Evolutionary conservation across 2,329 filamentous ascomycete species (phyloP), one percentile per base, ranked within the genome.

Genomic region (Amauroascus niger): DNA sequence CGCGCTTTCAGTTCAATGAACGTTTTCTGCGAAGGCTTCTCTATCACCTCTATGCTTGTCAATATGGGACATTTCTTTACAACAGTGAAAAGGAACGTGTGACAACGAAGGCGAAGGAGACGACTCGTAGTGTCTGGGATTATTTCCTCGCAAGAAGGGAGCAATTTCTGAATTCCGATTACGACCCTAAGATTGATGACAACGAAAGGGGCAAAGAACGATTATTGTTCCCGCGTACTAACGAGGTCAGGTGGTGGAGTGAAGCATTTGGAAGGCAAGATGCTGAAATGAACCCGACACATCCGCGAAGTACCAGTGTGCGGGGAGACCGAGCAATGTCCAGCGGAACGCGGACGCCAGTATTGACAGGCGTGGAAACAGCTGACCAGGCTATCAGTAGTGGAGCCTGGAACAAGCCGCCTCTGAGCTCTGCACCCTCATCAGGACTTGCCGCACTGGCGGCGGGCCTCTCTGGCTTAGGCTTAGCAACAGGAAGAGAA

Each of bases 51-150:
- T 91, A 97, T 66, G 91, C 91, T 0, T 95, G 90, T 60, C 93
- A 98, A 67, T 98, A 96, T 59, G 93, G 93, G 44, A 96, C 91
- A 0, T 98, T 98, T 67, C 76, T 98, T 4, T 95, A 87, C 70
- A 96, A 98, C 71, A 94, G 82, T 53, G 93, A 98, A 68, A 93
- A 89, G 64, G 87, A 95, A 63, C 83, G 93, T 2, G 74, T 81
- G 14, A 86, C 93, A 41, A 79, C 81, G 20, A 77, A 76, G 26
- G 82, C 87, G 0, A 74, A 76, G 37, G 83, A 89, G 62, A 78
- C 81, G 52, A 95, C 89, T 2, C 79, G 86, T 2, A 95, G 88
- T 20, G 93, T 96, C 1, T 98, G 93, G 93, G 86, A 93, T 61
- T 96, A 97, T 67, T 97, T 98, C 69, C 74, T 97, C 6, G 82